These are phyloP conservation scores for Prorocentrum cordatum DNA, from an alignment of 169 alveolate genomes.

Conservation along the genomic window DNA sequence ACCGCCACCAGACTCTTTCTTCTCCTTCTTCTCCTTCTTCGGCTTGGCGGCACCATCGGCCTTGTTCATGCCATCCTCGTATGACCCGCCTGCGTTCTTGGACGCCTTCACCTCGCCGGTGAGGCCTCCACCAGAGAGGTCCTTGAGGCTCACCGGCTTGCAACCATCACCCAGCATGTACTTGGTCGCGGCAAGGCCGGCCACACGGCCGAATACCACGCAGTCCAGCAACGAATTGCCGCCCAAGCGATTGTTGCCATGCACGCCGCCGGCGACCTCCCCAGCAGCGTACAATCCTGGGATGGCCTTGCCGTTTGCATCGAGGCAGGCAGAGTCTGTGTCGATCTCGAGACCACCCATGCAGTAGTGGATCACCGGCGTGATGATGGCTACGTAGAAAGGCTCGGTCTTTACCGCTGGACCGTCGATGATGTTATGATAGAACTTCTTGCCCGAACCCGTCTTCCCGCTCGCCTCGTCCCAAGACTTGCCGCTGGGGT, in stretches of 20 bases:
- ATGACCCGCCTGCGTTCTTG: too few species aligned
- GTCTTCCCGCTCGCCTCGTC: conserved; percentile 3
- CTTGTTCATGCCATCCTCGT: too few species aligned
- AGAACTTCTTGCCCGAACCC: conserved; percentile 61
- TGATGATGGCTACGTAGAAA: conserved; percentile 71
- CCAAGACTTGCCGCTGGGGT: conserved; percentile 66
- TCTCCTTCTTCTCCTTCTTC: neutral
- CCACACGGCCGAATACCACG: conserved; percentile 8
- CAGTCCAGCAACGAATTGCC: conserved; percentile 9
- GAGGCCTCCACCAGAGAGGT: neutral
- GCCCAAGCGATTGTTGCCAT: conserved; percentile 11
- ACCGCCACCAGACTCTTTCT: too few species aligned
- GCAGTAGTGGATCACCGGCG: conserved; percentile 73
- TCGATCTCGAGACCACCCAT: conserved; percentile 75
- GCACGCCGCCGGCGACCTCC: conserved; percentile 24
- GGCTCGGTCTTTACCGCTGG: conserved; percentile 49
- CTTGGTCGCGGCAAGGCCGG: neutral
- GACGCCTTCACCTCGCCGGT: too few species aligned
- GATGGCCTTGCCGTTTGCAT: conserved; percentile 62
- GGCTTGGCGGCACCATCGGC: too few species aligned
- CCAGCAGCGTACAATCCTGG: conserved; percentile 74
- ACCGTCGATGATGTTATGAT: conserved; percentile 16
- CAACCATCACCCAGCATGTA: neutral
- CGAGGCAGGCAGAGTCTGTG: conserved; percentile 63
- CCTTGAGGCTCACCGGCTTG: neutral